These are phyloP conservation scores for Jackrogersella multiformis DNA, from an alignment of 495 filamentous ascomycete genomes.

Conservation along the genomic window DNA sequence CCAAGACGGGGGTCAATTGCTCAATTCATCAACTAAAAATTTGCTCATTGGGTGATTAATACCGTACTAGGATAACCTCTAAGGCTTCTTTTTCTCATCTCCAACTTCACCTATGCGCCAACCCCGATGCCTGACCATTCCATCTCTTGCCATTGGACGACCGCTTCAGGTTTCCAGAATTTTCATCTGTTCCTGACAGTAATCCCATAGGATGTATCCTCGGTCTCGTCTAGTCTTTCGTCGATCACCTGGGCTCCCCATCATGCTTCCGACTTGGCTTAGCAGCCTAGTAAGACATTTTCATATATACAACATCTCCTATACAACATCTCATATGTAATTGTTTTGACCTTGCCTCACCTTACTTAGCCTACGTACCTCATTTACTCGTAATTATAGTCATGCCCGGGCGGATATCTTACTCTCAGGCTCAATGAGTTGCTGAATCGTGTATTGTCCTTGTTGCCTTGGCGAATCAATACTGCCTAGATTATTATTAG, in stretches of 20 bases:
- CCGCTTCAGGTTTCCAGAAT: slow-evolving; percentile 28
- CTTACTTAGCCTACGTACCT: slow-evolving; percentile 15
- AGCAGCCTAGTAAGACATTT: slow-evolving; percentile 5
- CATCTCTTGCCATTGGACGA: slow-evolving; percentile 23
- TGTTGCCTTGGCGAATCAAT: slow-evolving; percentile 26
- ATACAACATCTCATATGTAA: background rate
- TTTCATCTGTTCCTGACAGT: slow-evolving; percentile 40
- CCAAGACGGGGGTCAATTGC: slow-evolving; percentile 35
- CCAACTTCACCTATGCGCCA: slow-evolving; percentile 24
- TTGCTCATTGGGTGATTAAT: slow-evolving; percentile 22
- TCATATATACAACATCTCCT: background rate
- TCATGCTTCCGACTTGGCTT: slow-evolving; percentile 38
- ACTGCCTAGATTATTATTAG: slow-evolving; percentile 29
- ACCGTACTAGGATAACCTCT: slow-evolving; percentile 3
- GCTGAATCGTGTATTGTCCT: slow-evolving; percentile 7
- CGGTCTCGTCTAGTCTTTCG: slow-evolving; percentile 31
- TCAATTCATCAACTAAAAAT: slow-evolving; percentile 31
- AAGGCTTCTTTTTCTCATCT: slow-evolving; percentile 20
- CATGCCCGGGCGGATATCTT: background rate
- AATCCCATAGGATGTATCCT: slow-evolving; percentile 5
- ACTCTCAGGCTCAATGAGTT: slow-evolving; percentile 35
- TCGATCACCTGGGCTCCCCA: slow-evolving; percentile 24
- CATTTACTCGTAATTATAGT: slow-evolving; percentile 5
- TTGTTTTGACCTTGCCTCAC: slow-evolving; percentile 4
- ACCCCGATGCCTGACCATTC: slow-evolving; percentile 34